Percentiles rank a stretch among this genome's conserved stretches.
These are phyloP conservation scores for Penicillium sp. DNA, from an alignment of 2,329 filamentous ascomycete genomes.

Conservation along the genomic window DNA sequence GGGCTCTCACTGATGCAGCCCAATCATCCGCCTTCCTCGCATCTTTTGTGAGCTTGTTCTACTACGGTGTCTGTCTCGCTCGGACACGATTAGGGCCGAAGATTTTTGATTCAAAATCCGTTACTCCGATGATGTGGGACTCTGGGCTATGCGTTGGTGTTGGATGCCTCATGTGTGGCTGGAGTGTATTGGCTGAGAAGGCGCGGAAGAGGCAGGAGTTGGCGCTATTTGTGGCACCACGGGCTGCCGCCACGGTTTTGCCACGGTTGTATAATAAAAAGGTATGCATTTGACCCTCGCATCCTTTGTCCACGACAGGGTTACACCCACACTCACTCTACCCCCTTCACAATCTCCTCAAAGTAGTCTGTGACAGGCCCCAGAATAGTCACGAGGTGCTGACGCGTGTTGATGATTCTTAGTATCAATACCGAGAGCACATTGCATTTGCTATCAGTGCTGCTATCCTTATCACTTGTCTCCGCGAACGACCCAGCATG, in stretches of 20 bases:
- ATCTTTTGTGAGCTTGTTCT: constrained; percentile 74
- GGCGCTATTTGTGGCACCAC: constrained; percentile 75
- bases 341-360: constrained; percentile 4
- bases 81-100: constrained; percentile 71
- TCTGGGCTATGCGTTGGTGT: constrained; percentile 64
- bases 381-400: constrained; percentile 17
- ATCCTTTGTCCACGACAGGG: constrained; percentile 15
- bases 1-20: constrained; percentile 59
- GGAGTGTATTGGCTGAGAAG: constrained; percentile 75
- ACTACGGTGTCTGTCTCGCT: constrained; percentile 78
- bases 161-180: constrained; percentile 75
- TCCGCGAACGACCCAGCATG: constrained; percentile 60
- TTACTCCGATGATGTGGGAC: constrained; percentile 58
- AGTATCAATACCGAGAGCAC: constrained; percentile 67
- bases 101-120: constrained; percentile 57
- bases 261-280: constrained; percentile 65
- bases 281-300: constrained; percentile 28
- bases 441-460: constrained; percentile 65
- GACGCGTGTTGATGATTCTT: constrained; percentile 26
- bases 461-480: constrained; percentile 68
- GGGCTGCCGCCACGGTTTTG: constrained; percentile 71
- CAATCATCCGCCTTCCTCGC: constrained; percentile 77
- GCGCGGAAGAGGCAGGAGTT: constrained; percentile 68
- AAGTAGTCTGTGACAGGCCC: constrained; percentile 8
- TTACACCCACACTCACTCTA: constrained; percentile 21